phyloP scores from a whole-genome alignment of 2,329 filamentous ascomycete genomes.

The Sarocladium strictum region DNA sequence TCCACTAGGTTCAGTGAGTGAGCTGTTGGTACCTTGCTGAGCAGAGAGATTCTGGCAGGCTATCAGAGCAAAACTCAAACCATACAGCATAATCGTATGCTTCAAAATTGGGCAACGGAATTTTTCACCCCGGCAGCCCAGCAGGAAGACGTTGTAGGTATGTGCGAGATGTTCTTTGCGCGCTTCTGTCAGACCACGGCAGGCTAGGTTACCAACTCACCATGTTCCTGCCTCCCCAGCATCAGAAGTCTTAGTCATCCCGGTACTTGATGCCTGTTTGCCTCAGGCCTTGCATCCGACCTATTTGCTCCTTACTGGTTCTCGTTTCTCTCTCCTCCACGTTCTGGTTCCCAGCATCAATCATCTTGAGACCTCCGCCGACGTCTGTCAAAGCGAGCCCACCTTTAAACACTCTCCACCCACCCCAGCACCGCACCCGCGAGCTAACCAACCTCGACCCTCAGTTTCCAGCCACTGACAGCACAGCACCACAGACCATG shows the following conservation, averaged over 20 bases:
- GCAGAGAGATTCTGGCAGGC: too few species aligned
- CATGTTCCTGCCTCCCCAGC: too few species aligned
- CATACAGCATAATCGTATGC: too few species aligned
- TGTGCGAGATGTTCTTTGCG: too few species aligned
- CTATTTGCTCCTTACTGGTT: neutral
- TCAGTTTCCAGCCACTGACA: slow-evolving; percentile 3
- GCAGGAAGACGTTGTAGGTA: too few species aligned
- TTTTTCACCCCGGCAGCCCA: too few species aligned
- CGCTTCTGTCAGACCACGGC: too few species aligned
- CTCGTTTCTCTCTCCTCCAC: neutral
- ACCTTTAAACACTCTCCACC: neutral
- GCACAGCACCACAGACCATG: neutral
- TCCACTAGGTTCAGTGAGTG: too few species aligned
- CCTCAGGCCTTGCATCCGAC: neutral
- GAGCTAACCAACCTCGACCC: slow-evolving; percentile 3
- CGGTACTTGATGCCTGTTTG: neutral
- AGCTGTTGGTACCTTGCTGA: too few species aligned
- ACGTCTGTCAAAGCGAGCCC: neutral
- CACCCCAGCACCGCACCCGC: neutral
- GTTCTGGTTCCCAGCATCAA: neutral
- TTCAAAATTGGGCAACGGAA: too few species aligned
- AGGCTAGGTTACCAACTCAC: too few species aligned
- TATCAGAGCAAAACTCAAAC: too few species aligned
- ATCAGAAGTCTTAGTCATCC: neutral
- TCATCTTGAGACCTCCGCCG: neutral